These are phyloP conservation scores for Hypoxylon crocopeplum DNA, from an alignment of 495 filamentous ascomycete species.

Conservation along the genomic window DNA sequence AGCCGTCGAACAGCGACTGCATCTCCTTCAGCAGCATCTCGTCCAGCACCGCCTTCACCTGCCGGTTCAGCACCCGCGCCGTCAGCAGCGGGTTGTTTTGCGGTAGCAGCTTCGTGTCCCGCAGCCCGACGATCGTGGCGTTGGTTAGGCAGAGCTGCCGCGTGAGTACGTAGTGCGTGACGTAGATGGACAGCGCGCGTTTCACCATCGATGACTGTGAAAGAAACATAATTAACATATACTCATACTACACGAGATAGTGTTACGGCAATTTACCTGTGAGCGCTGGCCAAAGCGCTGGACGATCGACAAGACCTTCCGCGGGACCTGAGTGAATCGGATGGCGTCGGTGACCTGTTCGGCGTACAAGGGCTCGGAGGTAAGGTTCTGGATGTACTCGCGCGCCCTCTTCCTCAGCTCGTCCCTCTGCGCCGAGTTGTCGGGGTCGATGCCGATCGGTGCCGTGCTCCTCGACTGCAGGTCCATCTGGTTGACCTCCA, in stretches of 20 bases:
- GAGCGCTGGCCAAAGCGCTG: constrained; percentile 47
- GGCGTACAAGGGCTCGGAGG: constrained; percentile 48
- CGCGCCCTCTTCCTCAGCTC: constrained; percentile 48
- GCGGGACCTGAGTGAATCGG: constrained; percentile 49
- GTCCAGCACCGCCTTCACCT: constrained; percentile 60
- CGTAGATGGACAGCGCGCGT: constrained; percentile 55
- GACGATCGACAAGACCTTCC: constrained; percentile 49
- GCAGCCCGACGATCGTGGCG: constrained; percentile 45
- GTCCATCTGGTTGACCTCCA: constrained; percentile 41
- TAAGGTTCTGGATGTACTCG: constrained; percentile 53
- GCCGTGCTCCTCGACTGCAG: constrained; percentile 46
- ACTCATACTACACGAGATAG: background rate
- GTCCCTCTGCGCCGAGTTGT: constrained; percentile 40
- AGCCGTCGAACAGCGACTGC: constrained; percentile 51
- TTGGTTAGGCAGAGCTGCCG: constrained; percentile 54
- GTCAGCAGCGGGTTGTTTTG: constrained; percentile 51
- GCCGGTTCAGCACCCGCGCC: constrained; percentile 58
- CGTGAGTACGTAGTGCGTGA: constrained; percentile 59
- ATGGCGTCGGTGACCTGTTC: constrained; percentile 53
- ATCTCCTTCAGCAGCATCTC: constrained; percentile 55
- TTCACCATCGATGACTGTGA: constrained; percentile 47
- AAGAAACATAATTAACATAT: background rate
- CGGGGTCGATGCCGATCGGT: constrained; percentile 53
- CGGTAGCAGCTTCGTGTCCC: constrained; percentile 41
- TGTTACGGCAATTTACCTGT: constrained; percentile 32